These are phyloP conservation scores for Microcyclospora tardicrescens DNA, from an alignment of 2,329 filamentous ascomycete genomes.

Conservation along the genomic window DNA sequence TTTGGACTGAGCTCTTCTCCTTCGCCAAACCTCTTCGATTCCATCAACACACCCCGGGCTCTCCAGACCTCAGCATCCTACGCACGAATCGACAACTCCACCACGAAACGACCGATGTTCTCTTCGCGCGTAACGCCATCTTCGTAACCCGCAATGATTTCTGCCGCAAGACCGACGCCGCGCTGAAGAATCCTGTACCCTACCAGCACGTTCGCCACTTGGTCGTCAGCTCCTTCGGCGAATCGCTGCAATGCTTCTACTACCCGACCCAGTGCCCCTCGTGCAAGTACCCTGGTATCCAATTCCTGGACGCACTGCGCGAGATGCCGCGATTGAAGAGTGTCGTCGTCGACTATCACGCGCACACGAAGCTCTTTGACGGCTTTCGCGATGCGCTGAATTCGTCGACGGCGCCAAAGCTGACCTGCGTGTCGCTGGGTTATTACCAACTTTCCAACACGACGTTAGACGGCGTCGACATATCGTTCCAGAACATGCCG, in stretches of 20 bases:
- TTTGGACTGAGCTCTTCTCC: slow-evolving; percentile 3
- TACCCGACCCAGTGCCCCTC: slow-evolving; percentile 1
- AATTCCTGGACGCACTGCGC: slow-evolving; percentile 1
- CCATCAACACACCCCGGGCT: neutral
- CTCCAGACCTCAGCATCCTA: slow-evolving; percentile 2
- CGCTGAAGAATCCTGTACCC: slow-evolving; percentile 2
- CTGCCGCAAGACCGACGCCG: slow-evolving; percentile 2
- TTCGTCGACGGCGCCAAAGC: neutral
- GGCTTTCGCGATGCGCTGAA: neutral
- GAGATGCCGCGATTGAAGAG: slow-evolving; percentile 4
- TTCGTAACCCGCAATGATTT: slow-evolving; percentile 5
- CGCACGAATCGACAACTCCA: slow-evolving; percentile 4
- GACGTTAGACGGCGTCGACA: neutral
- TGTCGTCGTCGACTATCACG: slow-evolving; percentile 4
- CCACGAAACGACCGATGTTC: slow-evolving; percentile 3
- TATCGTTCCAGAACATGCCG: slow-evolving; percentile 3
- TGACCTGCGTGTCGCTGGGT: slow-evolving; percentile 1
- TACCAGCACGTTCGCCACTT: slow-evolving; percentile 3
- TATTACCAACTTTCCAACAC: neutral
- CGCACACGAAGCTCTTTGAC: slow-evolving; percentile 1
- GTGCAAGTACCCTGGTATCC: slow-evolving; percentile 1
- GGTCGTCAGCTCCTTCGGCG: slow-evolving; percentile 2
- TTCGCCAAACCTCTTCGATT: slow-evolving; percentile 5
- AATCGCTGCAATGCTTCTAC: slow-evolving; percentile 6
- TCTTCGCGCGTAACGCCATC: slow-evolving; percentile 6